Evolutionary conservation across 2,329 filamentous ascomycete genomes (phyloP), one percentile per base, ranked within the genome.

Genomic region (Trichoderma sp.): DNA sequence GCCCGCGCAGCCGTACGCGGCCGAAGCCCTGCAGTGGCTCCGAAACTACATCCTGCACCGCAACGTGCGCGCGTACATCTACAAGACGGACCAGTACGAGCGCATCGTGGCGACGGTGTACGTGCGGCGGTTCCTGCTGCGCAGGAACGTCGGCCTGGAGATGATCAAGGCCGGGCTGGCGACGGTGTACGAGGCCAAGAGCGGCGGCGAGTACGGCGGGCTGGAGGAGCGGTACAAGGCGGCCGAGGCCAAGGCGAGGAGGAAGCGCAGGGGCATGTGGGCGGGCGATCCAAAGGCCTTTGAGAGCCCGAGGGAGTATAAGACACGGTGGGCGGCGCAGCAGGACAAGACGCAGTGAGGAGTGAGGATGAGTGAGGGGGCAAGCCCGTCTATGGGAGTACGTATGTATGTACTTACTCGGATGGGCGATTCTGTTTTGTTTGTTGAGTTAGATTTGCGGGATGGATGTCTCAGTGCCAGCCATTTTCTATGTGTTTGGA

Each of bases 131-230:
- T 84, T 88, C 71, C 77, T 92, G 10, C 82, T 91, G 66, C 88
- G 87, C 70, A 85, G 85, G 65, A 93, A 99, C 75, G 90, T 99
- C 5, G 93, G 94, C 3, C 79, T 93, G 67, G 90, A 96, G 76
- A 96, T 99, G 93, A 78, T 99, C 67, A 91, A 88, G 78, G 83
- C 80, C 24, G 95, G 95, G 0, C 79, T 96, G 68, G 95, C 94
- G 47, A 97, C 92, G 2, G 90, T 95, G 3, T 99, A 98, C 75
- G 95, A 98, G 78, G 94, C 92, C 30, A 98, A 96, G 78, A 85
- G 83, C 5, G 95, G 94, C 3, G 90, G 87, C 21, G 95, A 98
- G 74, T 99, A 95, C 81, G 95, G 95, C 26, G 87, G 88, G 0
- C 80, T 85, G 64, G 85, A 88, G 71, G 78, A 81, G 55, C 76